phyloP scores from a whole-genome alignment of 2,329 filamentous ascomycete species.

The Venturia asperata region DNA sequence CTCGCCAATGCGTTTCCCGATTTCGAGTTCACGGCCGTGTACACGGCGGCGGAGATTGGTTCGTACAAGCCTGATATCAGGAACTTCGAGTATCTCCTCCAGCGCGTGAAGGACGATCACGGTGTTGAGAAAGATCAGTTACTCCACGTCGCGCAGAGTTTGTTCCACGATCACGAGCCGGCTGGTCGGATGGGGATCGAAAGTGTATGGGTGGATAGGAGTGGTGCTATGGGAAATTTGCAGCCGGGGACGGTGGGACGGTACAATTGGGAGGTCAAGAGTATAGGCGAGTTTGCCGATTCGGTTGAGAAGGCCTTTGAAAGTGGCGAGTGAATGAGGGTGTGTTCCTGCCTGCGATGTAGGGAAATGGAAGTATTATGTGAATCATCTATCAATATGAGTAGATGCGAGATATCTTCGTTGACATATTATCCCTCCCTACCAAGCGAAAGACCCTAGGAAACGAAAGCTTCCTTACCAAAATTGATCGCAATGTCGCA shows the following conservation, averaged over 20 bases:
- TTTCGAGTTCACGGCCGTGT: conserved; percentile 52
- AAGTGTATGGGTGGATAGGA: conserved; percentile 56
- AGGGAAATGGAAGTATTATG: too few relatives aligned
- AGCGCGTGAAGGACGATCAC: conserved; percentile 46
- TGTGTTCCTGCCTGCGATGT: too few relatives aligned
- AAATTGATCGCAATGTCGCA: too few relatives aligned
- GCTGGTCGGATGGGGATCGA: conserved; percentile 52
- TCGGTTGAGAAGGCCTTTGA: conserved; percentile 41
- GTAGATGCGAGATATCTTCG: too few relatives aligned
- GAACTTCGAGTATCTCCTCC: conserved; percentile 62
- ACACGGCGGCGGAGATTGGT: conserved; percentile 65
- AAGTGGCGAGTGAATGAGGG: not conserved
- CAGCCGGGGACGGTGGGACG: conserved; percentile 27
- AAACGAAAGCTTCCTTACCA: too few relatives aligned
- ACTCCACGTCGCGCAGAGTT: conserved; percentile 61
- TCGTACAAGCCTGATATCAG: conserved; percentile 59
- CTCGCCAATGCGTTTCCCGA: not conserved
- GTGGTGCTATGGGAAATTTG: conserved; percentile 42
- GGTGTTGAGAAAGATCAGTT: conserved; percentile 51
- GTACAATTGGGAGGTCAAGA: conserved; percentile 51
- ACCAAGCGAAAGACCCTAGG: too few relatives aligned
- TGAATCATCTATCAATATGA: too few relatives aligned
- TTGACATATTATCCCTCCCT: too few relatives aligned
- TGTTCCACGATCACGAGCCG: conserved; percentile 61
- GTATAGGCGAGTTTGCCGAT: conserved; percentile 54